Evolutionary conservation across 2,329 filamentous ascomycete genomes (phyloP).

Genomic region (Thelonectria blattea): DNA sequence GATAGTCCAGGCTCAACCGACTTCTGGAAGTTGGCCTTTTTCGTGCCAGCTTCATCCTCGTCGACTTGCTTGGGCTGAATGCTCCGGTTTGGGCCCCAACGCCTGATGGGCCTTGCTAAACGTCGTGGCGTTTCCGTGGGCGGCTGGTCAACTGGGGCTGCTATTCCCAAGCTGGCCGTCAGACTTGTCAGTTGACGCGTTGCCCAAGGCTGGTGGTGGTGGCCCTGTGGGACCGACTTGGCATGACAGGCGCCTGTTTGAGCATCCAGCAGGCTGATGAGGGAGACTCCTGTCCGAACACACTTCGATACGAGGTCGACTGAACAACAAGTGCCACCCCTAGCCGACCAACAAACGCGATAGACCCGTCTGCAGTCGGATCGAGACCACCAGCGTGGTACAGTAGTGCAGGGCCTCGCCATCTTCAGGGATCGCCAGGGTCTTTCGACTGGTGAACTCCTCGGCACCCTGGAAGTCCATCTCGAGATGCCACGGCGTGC

Average conservation of each 20-base stretch:
- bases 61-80: slow-evolving; percentile 16
- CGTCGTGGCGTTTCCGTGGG: slow-evolving; percentile 27
- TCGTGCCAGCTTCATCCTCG: slow-evolving; percentile 27
- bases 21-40: slow-evolving; percentile 7
- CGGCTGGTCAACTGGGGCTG: slow-evolving; percentile 21
- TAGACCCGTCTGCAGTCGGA: slow-evolving; percentile 27
- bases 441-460: slow-evolving; percentile 27
- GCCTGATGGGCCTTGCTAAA: slow-evolving; percentile 22
- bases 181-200: slow-evolving; percentile 36
- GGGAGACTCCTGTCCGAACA: neutral
- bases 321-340: slow-evolving; percentile 8
- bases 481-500: slow-evolving; percentile 29
- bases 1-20: slow-evolving; percentile 14
- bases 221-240: slow-evolving; percentile 6
- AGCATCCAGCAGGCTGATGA: neutral
- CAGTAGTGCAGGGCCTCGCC: slow-evolving; percentile 20
- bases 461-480: slow-evolving; percentile 13
- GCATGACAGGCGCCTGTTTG: slow-evolving; percentile 12
- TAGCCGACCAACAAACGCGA: slow-evolving; percentile 13
- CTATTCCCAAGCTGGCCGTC: slow-evolving; percentile 26
- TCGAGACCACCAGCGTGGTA: slow-evolving; percentile 28
- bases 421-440: slow-evolving; percentile 36
- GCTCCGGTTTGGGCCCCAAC: slow-evolving; percentile 21
- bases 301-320: slow-evolving; percentile 24
- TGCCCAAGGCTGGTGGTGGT: slow-evolving; percentile 16